Evolutionary conservation across 495 filamentous ascomycete species (phyloP).

Genomic region (Corynascus novoguineensis): DNA sequence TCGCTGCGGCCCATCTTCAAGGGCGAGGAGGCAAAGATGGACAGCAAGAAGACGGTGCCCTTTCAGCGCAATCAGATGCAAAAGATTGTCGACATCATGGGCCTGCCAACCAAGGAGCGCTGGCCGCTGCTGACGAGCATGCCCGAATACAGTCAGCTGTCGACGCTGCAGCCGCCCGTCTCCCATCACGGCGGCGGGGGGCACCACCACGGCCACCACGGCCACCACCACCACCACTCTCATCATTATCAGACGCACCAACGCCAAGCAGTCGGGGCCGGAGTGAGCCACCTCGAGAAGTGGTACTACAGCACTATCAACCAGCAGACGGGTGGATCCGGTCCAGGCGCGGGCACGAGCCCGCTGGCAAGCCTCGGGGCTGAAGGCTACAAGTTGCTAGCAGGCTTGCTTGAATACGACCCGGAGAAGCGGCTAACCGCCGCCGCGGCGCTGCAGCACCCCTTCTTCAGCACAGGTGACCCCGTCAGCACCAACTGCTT

Average conservation of each 20-base stretch:
- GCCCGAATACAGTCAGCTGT: constrained; percentile 74
- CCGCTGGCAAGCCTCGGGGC: constrained; percentile 54
- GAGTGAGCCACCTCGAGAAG: constrained; percentile 45
- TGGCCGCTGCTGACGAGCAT: constrained; percentile 79
- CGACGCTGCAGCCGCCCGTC: constrained; percentile 52
- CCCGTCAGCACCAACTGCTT: constrained; percentile 77
- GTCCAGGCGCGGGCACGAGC: constrained; percentile 28
- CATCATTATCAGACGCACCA: constrained; percentile 48
- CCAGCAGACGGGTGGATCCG: constrained; percentile 36
- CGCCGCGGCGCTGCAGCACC: constrained; percentile 74
- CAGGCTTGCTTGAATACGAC: constrained; percentile 84
- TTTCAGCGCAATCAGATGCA: constrained; percentile 99
- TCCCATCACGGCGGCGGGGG: no score
- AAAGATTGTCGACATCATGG: constrained; percentile 95
- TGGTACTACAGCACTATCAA: constrained; percentile 54
- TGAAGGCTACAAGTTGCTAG: constrained; percentile 75
- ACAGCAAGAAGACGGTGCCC: constrained; percentile 91
- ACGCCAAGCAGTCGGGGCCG: constrained; percentile 11
- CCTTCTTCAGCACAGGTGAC: constrained; percentile 69
- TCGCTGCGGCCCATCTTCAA: constrained; percentile 95
- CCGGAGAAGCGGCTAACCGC: constrained; percentile 84
- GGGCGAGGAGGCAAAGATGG: constrained; percentile 98
- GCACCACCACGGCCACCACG: constrained; percentile 37
- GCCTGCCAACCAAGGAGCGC: constrained; percentile 77
- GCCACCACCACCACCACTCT: constrained; percentile 36